Percentiles rank a stretch among this genome's conserved stretches.
Evolutionary conservation across 2,329 filamentous ascomycete genomes (phyloP).

Genomic region (Fusarium sp.): DNA sequence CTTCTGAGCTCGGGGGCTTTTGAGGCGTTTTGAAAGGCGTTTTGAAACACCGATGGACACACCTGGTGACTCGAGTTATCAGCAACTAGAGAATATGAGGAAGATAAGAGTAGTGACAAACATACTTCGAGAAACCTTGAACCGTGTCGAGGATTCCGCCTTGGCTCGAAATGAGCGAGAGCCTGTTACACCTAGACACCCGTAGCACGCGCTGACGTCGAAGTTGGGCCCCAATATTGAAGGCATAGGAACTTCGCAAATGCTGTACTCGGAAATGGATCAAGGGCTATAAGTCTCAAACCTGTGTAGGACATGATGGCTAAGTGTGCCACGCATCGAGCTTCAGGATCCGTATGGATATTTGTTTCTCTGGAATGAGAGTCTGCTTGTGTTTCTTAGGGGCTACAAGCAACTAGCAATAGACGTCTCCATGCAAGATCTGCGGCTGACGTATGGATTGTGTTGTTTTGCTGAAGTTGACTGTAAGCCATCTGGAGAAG

Average conservation of each 20-base stretch:
- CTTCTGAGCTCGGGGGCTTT: neutral
- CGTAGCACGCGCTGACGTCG: too few relatives aligned
- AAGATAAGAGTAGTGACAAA: neutral
- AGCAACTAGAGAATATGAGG: neutral
- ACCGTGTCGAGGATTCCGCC: neutral
- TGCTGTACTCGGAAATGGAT: too few relatives aligned
- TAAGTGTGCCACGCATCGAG: neutral
- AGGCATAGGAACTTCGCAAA: too few relatives aligned
- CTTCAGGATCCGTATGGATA: neutral
- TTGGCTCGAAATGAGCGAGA: neutral
- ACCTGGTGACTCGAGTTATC: slow-evolving; percentile 18
- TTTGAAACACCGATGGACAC: slow-evolving; percentile 24
- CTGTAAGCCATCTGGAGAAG: too few relatives aligned
- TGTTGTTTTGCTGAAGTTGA: neutral
- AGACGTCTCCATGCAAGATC: neutral
- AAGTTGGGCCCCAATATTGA: neutral
- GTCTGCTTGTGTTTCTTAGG: neutral
- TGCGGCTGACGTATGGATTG: too few relatives aligned
- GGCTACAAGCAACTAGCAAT: neutral
- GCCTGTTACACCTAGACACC: neutral
- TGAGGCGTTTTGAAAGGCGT: slow-evolving; percentile 25
- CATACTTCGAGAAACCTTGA: neutral
- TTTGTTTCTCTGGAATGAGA: neutral
- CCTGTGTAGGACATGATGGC: too few relatives aligned
- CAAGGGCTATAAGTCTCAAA: neutral